These are phyloP conservation scores for Chaetoceros muelleri DNA, from an alignment of 108 stramenopile species.

Conservation along the genomic window DNA sequence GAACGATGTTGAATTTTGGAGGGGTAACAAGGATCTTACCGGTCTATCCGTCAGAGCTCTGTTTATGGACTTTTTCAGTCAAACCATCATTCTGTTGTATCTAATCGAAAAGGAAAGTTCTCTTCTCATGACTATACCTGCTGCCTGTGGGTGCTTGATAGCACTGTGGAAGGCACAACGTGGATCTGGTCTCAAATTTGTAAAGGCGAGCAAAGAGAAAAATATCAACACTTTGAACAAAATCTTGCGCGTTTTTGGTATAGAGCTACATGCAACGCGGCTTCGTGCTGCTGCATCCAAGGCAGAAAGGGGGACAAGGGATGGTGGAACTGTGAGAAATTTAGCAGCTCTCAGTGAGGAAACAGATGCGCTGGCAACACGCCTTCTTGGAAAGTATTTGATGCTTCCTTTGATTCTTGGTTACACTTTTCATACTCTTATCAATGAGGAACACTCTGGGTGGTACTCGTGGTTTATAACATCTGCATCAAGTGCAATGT, in stretches of 20 bases:
- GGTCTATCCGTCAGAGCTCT: constrained; percentile 77
- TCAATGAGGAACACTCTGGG: constrained; percentile 55
- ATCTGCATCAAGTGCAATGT: constrained; percentile 76
- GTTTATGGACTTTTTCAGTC: constrained; percentile 82
- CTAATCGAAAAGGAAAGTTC: constrained; percentile 83
- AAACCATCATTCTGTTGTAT: constrained; percentile 78
- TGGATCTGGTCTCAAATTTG: constrained; percentile 54
- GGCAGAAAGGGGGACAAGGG: constrained; percentile 2
- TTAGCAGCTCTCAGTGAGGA: constrained; percentile 65
- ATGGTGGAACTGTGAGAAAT: constrained; percentile 14
- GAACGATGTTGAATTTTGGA: constrained; percentile 90
- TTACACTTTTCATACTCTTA: constrained; percentile 62
- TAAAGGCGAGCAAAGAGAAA: constrained; percentile 22
- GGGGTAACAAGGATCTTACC: constrained; percentile 75
- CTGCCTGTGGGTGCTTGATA: constrained; percentile 65
- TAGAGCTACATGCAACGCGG: constrained; percentile 57
- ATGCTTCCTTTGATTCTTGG: constrained; percentile 62
- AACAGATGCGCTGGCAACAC: constrained; percentile 76
- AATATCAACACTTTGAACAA: constrained; percentile 34
- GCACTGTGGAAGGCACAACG: constrained; percentile 77
- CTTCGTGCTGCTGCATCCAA: constrained; percentile 24
- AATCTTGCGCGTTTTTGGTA: constrained; percentile 51
- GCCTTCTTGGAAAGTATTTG: constrained; percentile 47
- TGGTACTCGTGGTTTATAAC: constrained; percentile 91
- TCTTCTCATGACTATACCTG: constrained; percentile 78